A percentile compares a stretch with the other conserved stretches of the same genome.
Conservation (phyloP, 2,329 filamentous ascomycete genomes). For the Ceratocystis colombiana region DNA sequence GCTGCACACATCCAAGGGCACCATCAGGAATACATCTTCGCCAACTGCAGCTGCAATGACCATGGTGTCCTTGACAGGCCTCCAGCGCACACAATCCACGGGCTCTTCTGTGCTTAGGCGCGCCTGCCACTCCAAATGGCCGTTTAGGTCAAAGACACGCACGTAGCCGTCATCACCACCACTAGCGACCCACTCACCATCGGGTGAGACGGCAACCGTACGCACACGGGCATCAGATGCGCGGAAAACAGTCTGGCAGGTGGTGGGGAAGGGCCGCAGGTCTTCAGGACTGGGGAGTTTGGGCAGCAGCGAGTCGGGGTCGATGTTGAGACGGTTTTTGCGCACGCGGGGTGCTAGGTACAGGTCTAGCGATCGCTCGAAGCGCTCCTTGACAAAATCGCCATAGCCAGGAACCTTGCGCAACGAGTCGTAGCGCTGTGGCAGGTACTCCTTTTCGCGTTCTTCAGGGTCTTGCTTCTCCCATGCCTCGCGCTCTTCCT, state of each 20-base stretch:
- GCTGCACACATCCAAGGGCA: conserved; percentile 62
- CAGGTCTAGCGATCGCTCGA: conserved; percentile 87
- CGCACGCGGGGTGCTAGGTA: conserved; percentile 88
- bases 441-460: conserved; percentile 77
- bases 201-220: conserved; percentile 73
- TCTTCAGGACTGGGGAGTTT: conserved; percentile 91
- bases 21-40: conserved; percentile 74
- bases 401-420: conserved; percentile 89
- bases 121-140: conserved; percentile 76
- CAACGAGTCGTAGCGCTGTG: conserved; percentile 69
- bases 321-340: conserved; percentile 91
- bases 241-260: conserved; percentile 74
- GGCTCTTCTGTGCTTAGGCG: conserved; percentile 68
- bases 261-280: conserved; percentile 86
- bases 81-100: conserved; percentile 81
- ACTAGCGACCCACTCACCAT: conserved; percentile 75
- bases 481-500: conserved; percentile 76
- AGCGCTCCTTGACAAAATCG: conserved; percentile 85
- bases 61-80: conserved; percentile 68
- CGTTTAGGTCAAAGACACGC: conserved; percentile 83
- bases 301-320: conserved; percentile 81
- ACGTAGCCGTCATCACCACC: conserved; percentile 92
- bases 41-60: conserved; percentile 76
- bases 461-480: conserved; percentile 81
- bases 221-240: conserved; percentile 85